Base-by-base conservation (phyloP, 2,329 filamentous ascomycete genomes). In the Colletotrichum endophyticum region DNA sequence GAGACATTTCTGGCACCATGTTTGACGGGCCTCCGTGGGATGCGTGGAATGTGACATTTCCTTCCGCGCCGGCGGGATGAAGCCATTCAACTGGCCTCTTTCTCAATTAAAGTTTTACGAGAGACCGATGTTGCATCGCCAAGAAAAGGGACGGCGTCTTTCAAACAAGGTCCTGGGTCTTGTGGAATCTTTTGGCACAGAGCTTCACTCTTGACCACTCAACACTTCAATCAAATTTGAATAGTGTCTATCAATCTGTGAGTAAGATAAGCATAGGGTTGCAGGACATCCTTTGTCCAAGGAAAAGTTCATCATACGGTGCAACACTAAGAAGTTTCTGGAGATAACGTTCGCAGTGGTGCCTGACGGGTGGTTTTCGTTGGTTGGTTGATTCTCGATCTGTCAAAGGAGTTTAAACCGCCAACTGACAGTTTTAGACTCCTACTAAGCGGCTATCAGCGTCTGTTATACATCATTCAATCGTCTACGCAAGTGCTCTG, bases 271-370 rank as follows among this genome's bases (percentile, higher is more conserved):
- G n/a, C 19, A 22, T 12, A 22, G 9, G n/a, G 19, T n/a, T 49
- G 16, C 11, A 13, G 3, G 3, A 22, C 11, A 5, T 1, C 2
- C 0, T 22, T 22, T 53, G 11, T 22, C 3, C 6, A 49, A 22
- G 6, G 0, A 6, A 4, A 22, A 53, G 19, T 53, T 22, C n/a
- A 53, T 22, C 11, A 53, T 53, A 6, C 12, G 6, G 44, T 53
- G 6, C n/a, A 13, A 3, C 19, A 22, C n/a, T 6, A 6, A 53
- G 11, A 53, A 7, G n/a, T 12, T 1, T 8, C n/a, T 19, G n/a
- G n/a, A 53, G n/a, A 22, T 22, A 53, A 4, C n/a, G 11, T 8
- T 49, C 2, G 19, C 19, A 22, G 39, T 49, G 19, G 16, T n/a
- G 8, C 6, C 19, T 7, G 19, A n/a, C 39, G 11, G 0, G 39